Conservation (phyloP, 257 asterid genomes). For the Thymus mandschuricus region DNA sequence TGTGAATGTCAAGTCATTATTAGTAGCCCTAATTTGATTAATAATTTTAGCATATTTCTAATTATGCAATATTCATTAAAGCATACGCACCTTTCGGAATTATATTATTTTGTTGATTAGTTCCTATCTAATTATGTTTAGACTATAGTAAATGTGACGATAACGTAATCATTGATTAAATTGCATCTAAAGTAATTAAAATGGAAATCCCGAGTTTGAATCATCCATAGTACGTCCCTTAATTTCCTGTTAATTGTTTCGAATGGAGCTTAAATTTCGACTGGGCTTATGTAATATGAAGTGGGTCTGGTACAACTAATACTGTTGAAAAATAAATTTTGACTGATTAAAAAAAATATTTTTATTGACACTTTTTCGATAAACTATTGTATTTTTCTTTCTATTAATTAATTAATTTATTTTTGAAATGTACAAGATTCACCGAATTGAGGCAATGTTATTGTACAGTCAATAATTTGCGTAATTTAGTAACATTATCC, state of each 20-base stretch:
- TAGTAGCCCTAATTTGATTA: not conserved
- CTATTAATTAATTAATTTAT: not conserved
- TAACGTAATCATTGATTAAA: not conserved
- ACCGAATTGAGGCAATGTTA: slow-evolving; percentile 9
- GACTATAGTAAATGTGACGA: not conserved
- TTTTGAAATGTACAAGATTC: slow-evolving; percentile 17
- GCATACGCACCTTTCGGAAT: not conserved
- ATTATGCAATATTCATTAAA: not conserved
- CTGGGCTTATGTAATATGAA: slow-evolving; percentile 33
- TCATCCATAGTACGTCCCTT: no score
- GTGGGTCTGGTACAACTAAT: slow-evolving; percentile 30
- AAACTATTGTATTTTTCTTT: not conserved
- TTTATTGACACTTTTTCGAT: not conserved
- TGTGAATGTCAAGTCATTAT: not conserved
- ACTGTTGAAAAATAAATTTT: slow-evolving; percentile 29
- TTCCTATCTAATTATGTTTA: no score
- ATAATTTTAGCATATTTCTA: not conserved
- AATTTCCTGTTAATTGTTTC: no score
- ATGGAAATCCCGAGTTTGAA: no score
- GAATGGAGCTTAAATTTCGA: not conserved
- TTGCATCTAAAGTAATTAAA: not conserved
- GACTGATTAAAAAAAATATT: not conserved
- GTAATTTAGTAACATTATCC: slow-evolving; percentile 27
- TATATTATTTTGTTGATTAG: not conserved
- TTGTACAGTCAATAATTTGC: slow-evolving; percentile 34